Conservation (phyloP, 768 basidiomycete genomes). For the Trametes cubensis region DNA sequence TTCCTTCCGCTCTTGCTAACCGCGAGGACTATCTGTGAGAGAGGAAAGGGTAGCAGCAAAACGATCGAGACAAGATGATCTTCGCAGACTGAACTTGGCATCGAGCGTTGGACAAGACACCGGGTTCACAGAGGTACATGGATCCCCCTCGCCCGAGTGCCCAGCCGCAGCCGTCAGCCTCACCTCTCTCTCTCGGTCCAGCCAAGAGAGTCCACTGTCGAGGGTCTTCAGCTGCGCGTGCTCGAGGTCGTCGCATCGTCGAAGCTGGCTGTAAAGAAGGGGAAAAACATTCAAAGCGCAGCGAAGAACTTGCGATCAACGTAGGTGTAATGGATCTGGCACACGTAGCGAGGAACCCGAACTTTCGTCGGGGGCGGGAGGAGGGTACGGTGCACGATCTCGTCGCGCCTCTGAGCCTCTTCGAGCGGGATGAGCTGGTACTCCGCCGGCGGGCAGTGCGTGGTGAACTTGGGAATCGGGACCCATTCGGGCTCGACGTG, state of each 20-base stretch:
- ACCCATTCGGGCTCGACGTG: constrained; percentile 8
- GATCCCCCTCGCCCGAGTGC: constrained; percentile 6
- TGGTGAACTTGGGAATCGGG: no score
- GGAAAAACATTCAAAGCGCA: no score
- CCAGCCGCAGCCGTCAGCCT: neutral
- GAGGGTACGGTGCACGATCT: constrained; percentile 15
- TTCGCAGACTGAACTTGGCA: constrained; percentile 1
- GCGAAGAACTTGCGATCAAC: neutral
- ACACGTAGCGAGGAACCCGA: neutral
- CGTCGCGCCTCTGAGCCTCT: constrained; percentile 7
- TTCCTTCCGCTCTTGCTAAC: neutral
- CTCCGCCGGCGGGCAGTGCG: constrained; percentile 1
- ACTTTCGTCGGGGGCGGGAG: neutral
- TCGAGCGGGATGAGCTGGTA: constrained; percentile 17
- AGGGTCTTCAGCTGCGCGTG: constrained; percentile 11
- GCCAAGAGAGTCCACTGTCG: neutral
- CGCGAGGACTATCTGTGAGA: neutral
- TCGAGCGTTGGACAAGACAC: constrained; percentile 3
- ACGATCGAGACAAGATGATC: neutral
- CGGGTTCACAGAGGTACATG: neutral
- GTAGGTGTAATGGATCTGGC: no score
- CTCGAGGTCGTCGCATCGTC: neutral
- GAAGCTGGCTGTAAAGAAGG: neutral
- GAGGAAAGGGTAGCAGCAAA: neutral
- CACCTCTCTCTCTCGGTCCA: constrained; percentile 9